phyloP scores from a whole-genome alignment of 2,329 filamentous ascomycete genomes.

The Penicillium palitans region DNA sequence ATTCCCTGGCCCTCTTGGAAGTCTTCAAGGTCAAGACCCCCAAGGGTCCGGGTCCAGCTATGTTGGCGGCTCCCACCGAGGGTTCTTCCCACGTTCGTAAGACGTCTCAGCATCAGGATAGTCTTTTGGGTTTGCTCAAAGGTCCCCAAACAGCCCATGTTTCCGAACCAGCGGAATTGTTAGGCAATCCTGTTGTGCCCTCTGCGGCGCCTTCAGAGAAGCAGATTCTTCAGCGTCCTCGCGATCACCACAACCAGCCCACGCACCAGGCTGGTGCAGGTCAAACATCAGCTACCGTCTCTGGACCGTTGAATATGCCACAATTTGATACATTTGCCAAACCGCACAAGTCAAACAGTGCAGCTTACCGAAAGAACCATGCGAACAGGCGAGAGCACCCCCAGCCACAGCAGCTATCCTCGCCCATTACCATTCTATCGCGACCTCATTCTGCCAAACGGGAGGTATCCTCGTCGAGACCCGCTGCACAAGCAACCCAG shows the following conservation, averaged over 20 bases:
- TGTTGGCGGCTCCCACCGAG: slow-evolving; percentile 19
- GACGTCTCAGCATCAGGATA: slow-evolving; percentile 41
- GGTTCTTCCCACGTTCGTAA: slow-evolving; percentile 20
- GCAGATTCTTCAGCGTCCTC: slow-evolving; percentile 37
- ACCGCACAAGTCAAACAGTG: slow-evolving; percentile 25
- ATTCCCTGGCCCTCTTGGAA: slow-evolving; percentile 59
- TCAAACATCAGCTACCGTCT: slow-evolving; percentile 42
- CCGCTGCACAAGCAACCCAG: slow-evolving; percentile 14
- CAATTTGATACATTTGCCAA: slow-evolving; percentile 40
- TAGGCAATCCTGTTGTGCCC: slow-evolving; percentile 43
- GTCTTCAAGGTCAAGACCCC: slow-evolving; percentile 53
- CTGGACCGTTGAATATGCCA: slow-evolving; percentile 42
- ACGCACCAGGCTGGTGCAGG: slow-evolving; percentile 19
- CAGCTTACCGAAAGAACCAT: slow-evolving; percentile 24
- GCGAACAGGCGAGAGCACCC: slow-evolving; percentile 24
- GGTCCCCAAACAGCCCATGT: slow-evolving; percentile 21
- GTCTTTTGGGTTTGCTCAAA: slow-evolving; percentile 38
- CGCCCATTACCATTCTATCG: slow-evolving; percentile 41
- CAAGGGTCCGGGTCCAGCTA: slow-evolving; percentile 21
- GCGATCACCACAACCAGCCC: slow-evolving; percentile 10
- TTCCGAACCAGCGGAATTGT: slow-evolving; percentile 43
- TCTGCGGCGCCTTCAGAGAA: slow-evolving; percentile 25
- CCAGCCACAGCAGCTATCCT: slow-evolving; percentile 27
- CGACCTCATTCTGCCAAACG: slow-evolving; percentile 36
- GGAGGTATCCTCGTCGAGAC: slow-evolving; percentile 23